Evolutionary conservation across 768 basidiomycete species (phyloP).

Genomic region (Lactarius deliciosus): DNA sequence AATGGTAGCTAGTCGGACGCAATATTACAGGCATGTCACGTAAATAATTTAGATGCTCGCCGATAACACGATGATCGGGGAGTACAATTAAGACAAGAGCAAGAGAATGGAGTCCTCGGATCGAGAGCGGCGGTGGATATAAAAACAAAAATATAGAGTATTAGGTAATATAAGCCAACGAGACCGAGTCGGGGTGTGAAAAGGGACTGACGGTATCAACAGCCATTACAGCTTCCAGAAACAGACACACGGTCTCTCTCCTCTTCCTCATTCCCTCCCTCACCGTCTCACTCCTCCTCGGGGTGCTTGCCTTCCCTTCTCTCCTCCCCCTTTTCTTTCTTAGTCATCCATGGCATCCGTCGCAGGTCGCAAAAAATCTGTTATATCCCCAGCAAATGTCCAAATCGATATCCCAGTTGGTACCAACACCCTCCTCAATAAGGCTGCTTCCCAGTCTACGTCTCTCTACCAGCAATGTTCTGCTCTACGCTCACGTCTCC

Average conservation of each 20-base stretch:
- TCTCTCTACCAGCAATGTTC: constrained; percentile 94
- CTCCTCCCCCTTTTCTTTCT: constrained; percentile 22
- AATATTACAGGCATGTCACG: background rate
- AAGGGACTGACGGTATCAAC: constrained; percentile 14
- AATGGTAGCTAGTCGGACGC: background rate
- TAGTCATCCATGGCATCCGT: constrained; percentile 43
- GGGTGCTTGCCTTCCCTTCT: constrained; percentile 11
- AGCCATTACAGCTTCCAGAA: constrained; percentile 17
- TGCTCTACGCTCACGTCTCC: constrained; percentile 68
- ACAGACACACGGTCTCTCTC: constrained; percentile 22
- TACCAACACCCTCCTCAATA: constrained; percentile 87
- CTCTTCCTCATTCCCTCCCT: constrained; percentile 22
- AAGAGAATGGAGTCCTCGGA: background rate
- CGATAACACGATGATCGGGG: background rate
- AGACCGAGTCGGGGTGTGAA: constrained; percentile 23
- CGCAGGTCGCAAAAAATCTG: constrained; percentile 67
- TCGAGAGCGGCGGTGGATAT: background rate
- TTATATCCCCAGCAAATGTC: constrained; percentile 61
- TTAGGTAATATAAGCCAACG: background rate
- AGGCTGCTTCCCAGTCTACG: constrained; percentile 80
- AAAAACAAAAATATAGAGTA: background rate
- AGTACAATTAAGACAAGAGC: background rate
- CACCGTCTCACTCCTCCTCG: constrained; percentile 12
- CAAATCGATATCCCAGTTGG: constrained; percentile 73
- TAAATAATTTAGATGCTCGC: background rate